phyloP scores from a whole-genome alignment of 345 rosid species.

The Streptanthus diversifolius region DNA sequence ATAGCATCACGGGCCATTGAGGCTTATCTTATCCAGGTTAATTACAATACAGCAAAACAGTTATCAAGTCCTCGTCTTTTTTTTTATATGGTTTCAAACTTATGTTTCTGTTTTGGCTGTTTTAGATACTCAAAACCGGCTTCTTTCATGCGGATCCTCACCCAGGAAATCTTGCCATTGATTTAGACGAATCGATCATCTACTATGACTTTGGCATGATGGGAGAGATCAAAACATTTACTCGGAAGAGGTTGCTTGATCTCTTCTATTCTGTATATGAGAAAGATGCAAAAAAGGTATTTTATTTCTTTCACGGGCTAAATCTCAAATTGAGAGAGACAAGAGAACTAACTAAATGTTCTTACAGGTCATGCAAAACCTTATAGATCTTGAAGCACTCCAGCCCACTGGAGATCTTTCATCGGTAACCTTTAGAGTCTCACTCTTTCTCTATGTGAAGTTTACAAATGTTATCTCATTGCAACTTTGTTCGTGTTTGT shows the following conservation, averaged over 20 bases:
- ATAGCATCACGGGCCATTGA: slow-evolving; percentile 88
- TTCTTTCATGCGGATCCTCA: slow-evolving; percentile 99
- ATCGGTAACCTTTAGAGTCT: slow-evolving; percentile 44
- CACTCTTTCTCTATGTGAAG: slow-evolving; percentile 9
- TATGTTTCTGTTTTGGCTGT: slow-evolving; percentile 10
- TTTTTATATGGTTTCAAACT: slow-evolving; percentile 9
- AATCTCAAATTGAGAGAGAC: slow-evolving; percentile 19
- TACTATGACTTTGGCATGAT: slow-evolving; percentile 98
- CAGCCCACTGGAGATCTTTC: slow-evolving; percentile 96
- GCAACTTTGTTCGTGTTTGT: not conserved
- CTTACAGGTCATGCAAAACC: slow-evolving; percentile 71
- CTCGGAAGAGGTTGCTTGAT: slow-evolving; percentile 77
- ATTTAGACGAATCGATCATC: slow-evolving; percentile 73
- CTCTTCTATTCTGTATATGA: slow-evolving; percentile 90
- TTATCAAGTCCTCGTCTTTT: not conserved
- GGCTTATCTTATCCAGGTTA: slow-evolving; percentile 92
- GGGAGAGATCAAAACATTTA: slow-evolving; percentile 94
- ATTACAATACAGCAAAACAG: not conserved
- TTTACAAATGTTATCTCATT: slow-evolving; percentile 1
- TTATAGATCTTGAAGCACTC: slow-evolving; percentile 87
- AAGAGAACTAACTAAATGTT: slow-evolving; percentile 23
- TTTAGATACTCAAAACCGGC: slow-evolving; percentile 83
- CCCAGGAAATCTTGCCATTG: slow-evolving; percentile 95
- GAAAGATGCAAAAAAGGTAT: slow-evolving; percentile 91
- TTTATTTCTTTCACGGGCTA: not conserved